Evolutionary conservation across 2,329 filamentous ascomycete genomes (phyloP), one percentile per base, ranked within the genome.

Genomic region (Calonectria pteridis): DNA sequence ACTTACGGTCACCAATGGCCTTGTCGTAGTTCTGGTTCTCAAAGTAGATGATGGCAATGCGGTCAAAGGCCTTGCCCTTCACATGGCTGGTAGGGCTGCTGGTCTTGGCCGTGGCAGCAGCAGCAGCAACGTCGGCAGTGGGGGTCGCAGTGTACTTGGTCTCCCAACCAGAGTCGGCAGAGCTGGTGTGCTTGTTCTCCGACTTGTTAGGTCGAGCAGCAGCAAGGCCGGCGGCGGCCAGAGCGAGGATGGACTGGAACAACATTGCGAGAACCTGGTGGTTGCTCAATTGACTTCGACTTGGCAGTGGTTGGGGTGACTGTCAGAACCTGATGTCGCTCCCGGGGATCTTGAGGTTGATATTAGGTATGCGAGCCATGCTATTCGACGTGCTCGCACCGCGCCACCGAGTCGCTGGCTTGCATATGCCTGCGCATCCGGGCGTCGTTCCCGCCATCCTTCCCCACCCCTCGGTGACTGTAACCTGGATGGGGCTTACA

Each of bases 11-110:
- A 5, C 88, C 89, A 51, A 87, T 87, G 2, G 93, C 92, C 79
- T 92, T 89, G 55, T 91, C 88, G 76, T 90, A 95, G 82, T 92
- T 89, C 59, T 92, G 94, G 82, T 95, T 96, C 86, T 95, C 94
- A 58, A 95, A 88, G 93, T 93, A 95, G 82, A 96, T 91, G 66
- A 92, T 90, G 62, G 92, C 91, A 75, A 94, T 91, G 20, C 94
- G 91, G 81, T 95, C 90, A 81, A 95, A 96, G 0, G 88, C 91
- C 81, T 93, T 91, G 75, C 94, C 94, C 81, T 91, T 88, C 66
- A 95, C 91, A 79, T 91, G 82, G 82, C 88, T 92, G 37, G 89
- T 91, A 2, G 92, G 91, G 74, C 90, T 91, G 74, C 85, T 84
- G 1, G 92, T 92, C 81, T 88, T 87, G 14, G 91, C 91, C 1